phyloP scores from a whole-genome alignment of 208 protist genomes.

The Leishmania arabica region DNA sequence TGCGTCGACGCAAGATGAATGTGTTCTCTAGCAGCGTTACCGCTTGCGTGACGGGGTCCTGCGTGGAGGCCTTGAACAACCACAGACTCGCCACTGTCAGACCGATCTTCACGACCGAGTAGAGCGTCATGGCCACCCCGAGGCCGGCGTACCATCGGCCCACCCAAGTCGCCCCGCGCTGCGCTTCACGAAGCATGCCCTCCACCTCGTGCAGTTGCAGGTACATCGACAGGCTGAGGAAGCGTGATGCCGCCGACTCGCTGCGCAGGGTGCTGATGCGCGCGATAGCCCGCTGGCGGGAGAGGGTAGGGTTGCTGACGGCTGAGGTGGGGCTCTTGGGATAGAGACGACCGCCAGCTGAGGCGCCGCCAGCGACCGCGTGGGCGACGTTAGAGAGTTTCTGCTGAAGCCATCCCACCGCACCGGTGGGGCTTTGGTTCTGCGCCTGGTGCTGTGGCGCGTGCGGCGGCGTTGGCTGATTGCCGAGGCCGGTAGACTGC shows the following conservation, averaged over 20 bases:
- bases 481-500: not conserved
- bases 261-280: constrained; percentile 36
- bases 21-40: constrained; percentile 48
- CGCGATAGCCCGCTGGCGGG: constrained; percentile 17
- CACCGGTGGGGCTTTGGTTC: not conserved
- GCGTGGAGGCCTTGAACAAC: constrained; percentile 33
- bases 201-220: constrained; percentile 70
- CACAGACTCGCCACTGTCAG: constrained; percentile 55
- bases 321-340: not conserved
- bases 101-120: constrained; percentile 48
- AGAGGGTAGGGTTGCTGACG: constrained; percentile 20
- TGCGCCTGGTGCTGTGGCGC: not conserved
- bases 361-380: not conserved
- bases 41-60: constrained; percentile 62
- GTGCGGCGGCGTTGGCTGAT: not conserved
- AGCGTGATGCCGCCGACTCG: constrained; percentile 53
- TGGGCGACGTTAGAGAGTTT: constrained; percentile 21
- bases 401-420: constrained; percentile 19
- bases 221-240: constrained; percentile 66
- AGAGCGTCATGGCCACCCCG: constrained; percentile 55
- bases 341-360: not conserved
- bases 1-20: constrained; percentile 30
- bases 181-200: constrained; percentile 50
- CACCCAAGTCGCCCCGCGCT: constrained; percentile 46
- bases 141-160: constrained; percentile 50